A percentile compares a stretch with the other conserved stretches of the same genome.
Conservation (phyloP, 73 alveolate species). For the Uronychia binucleata region DNA sequence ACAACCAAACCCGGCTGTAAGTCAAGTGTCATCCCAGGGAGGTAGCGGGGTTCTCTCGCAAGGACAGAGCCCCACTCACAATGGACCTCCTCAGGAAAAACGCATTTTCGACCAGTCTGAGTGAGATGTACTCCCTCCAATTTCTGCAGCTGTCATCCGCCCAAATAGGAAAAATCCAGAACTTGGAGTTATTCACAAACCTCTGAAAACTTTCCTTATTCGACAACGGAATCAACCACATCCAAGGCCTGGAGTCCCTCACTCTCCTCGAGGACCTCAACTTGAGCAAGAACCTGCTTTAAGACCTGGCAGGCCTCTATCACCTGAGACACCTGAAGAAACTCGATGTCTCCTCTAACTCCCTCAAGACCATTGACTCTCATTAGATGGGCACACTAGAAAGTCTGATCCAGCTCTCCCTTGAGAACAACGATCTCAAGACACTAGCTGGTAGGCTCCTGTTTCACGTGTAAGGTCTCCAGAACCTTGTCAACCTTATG, state of each 20-base stretch:
- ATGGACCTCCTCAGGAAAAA: background rate
- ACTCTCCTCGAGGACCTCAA: background rate
- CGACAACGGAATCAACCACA: background rate
- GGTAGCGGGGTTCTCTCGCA: background rate
- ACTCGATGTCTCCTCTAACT: background rate
- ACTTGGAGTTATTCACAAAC: background rate
- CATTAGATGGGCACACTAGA: slow-evolving; percentile 23
- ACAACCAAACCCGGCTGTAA: background rate
- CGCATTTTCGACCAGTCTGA: background rate
- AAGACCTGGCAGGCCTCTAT: background rate
- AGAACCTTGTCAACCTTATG: slow-evolving; percentile 74
- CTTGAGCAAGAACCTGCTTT: background rate
- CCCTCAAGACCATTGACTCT: background rate
- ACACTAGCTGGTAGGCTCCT: slow-evolving; percentile 1
- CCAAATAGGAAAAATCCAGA: background rate
- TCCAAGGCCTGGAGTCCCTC: background rate
- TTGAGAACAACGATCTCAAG: slow-evolving; percentile 85
- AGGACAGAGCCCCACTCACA: background rate
- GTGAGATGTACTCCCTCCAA: background rate
- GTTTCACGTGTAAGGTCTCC: slow-evolving; percentile 72
- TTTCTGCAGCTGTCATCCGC: background rate
- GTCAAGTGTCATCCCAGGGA: background rate
- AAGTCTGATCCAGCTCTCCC: slow-evolving; percentile 78
- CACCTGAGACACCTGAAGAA: background rate
- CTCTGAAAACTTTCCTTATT: background rate